Conservation (phyloP, 306 rosid genomes). For the Abrus precatorius region DNA sequence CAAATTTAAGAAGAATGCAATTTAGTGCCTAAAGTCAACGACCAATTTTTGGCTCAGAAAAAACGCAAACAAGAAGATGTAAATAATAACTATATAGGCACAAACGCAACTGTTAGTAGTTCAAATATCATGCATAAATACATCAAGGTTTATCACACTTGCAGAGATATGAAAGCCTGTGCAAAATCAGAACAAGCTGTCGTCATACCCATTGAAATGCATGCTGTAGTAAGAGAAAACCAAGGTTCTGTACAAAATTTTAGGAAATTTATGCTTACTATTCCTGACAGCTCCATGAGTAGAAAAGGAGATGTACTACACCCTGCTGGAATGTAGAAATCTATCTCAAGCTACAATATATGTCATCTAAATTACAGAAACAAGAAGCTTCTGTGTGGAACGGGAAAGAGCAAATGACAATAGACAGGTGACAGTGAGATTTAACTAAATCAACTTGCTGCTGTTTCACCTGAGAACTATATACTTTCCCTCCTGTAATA, state of each 20-base stretch:
- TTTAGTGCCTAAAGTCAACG: not conserved
- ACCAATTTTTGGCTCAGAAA: conserved; percentile 10
- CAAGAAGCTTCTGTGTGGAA: conserved; percentile 31
- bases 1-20: not conserved
- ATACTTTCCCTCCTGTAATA: conserved; percentile 26
- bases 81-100: conserved; percentile 24
- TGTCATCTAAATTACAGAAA: conserved; percentile 41
- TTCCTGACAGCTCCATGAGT: conserved; percentile 20
- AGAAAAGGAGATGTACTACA: conserved; percentile 7
- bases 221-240: conserved; percentile 26
- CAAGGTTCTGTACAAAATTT: conserved; percentile 42
- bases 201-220: conserved; percentile 36
- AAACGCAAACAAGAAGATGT: not conserved
- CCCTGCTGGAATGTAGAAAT: conserved; percentile 36
- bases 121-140: conserved; percentile 30
- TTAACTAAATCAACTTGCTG: conserved; percentile 43
- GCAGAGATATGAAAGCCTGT: conserved; percentile 8
- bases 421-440: conserved; percentile 34
- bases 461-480: conserved; percentile 37
- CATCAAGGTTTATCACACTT: conserved; percentile 21
- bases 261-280: conserved; percentile 35
- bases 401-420: conserved; percentile 27
- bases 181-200: conserved; percentile 27
- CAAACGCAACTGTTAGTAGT: conserved; percentile 8
- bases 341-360: conserved; percentile 43